phyloP scores from a whole-genome alignment of 768 basidiomycete genomes.

The Austroboletus festivus region DNA sequence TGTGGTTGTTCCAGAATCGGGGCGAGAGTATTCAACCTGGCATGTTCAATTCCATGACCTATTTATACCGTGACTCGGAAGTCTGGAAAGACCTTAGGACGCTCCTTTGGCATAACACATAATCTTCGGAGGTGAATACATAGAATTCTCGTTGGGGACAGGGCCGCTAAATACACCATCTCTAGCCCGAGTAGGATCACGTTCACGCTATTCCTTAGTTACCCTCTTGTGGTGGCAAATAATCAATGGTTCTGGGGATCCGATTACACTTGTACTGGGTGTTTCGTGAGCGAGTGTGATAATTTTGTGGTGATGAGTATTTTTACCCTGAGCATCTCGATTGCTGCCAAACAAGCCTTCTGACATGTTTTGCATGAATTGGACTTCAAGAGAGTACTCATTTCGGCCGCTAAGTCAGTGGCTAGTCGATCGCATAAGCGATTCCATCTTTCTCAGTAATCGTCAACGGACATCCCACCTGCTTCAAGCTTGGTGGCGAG shows the following conservation, averaged over 20 bases:
- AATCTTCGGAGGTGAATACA: conserved; percentile 10
- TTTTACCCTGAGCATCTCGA: conserved; percentile 65
- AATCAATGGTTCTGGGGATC: conserved; percentile 50
- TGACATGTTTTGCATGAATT: conserved; percentile 49
- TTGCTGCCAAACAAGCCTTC: conserved; percentile 61
- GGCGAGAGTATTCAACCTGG: conserved; percentile 94
- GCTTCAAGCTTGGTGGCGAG: conserved; percentile 50
- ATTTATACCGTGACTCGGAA: conserved; percentile 93
- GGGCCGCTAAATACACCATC: background rate
- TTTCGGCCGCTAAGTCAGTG: conserved; percentile 67
- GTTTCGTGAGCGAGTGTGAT: conserved; percentile 5
- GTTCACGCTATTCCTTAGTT: conserved; percentile 12
- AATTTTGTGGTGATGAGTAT: background rate
- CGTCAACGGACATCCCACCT: conserved; percentile 33
- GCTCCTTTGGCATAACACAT: conserved; percentile 89
- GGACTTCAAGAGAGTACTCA: conserved; percentile 50
- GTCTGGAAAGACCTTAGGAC: conserved; percentile 79
- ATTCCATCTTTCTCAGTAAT: background rate
- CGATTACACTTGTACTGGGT: conserved; percentile 61
- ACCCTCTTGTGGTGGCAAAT: conserved; percentile 33
- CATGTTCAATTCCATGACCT: conserved; percentile 95
- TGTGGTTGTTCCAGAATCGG: conserved; percentile 90
- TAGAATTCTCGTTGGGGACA: background rate
- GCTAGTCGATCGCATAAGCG: conserved; percentile 36
- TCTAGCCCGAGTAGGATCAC: conserved; percentile 5